Evolutionary conservation across 768 basidiomycete genomes (phyloP).

Genomic region (Phaeotremella skinneri): DNA sequence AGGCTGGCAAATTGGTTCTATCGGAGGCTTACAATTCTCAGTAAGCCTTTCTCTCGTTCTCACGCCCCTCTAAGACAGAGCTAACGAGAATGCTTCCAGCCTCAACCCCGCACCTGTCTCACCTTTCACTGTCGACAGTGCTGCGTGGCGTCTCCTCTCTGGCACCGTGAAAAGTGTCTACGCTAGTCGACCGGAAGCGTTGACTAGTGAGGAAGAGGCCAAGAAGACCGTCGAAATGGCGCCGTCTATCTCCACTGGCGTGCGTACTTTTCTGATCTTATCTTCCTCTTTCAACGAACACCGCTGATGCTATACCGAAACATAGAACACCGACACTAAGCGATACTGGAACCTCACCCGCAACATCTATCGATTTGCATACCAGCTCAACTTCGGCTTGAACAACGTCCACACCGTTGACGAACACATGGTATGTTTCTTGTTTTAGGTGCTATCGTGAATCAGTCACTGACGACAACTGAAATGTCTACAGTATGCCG

Average conservation of each 20-base stretch:
- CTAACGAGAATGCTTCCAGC: slow-evolving; percentile 4
- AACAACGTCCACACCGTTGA: slow-evolving; percentile 33
- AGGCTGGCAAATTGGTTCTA: slow-evolving; percentile 33
- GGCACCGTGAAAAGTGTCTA: slow-evolving; percentile 39
- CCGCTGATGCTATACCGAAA: no score
- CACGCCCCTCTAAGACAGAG: neutral
- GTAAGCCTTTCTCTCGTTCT: slow-evolving; percentile 19
- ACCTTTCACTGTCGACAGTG: slow-evolving; percentile 28
- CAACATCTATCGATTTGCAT: slow-evolving; percentile 46
- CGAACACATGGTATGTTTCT: slow-evolving; percentile 29
- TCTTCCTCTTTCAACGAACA: neutral
- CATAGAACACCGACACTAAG: slow-evolving; percentile 45
- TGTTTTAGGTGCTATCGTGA: neutral
- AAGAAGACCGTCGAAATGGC: slow-evolving; percentile 28
- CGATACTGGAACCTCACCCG: slow-evolving; percentile 46
- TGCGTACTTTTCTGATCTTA: slow-evolving; percentile 4
- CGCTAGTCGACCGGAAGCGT: slow-evolving; percentile 21
- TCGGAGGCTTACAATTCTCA: slow-evolving; percentile 33
- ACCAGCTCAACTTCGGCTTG: slow-evolving; percentile 4
- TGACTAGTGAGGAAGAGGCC: slow-evolving; percentile 21
- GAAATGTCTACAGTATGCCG: slow-evolving; percentile 15
- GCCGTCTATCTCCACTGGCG: slow-evolving; percentile 28
- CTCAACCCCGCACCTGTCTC: slow-evolving; percentile 45
- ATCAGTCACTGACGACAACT: slow-evolving; percentile 14
- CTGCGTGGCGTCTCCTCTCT: slow-evolving; percentile 41